Evolutionary conservation across 2,329 filamentous ascomycete species (phyloP), one percentile per base, ranked within the genome.

Genomic region (Aphanocladium album): DNA sequence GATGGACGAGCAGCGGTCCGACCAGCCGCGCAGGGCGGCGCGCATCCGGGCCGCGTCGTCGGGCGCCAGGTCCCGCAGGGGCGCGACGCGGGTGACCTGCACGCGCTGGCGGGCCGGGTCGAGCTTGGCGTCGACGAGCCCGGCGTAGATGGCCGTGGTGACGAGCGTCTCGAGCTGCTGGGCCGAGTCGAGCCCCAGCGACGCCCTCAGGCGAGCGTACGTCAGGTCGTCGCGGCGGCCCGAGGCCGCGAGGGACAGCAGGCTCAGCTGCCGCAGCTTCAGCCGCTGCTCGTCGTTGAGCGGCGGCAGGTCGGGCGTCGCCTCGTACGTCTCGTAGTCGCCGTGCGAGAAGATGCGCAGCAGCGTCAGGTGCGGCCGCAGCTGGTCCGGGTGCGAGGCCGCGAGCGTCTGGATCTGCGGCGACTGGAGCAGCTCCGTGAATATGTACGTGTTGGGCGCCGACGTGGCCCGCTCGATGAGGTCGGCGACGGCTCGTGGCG

Each of bases 301-400:
- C 8, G 80, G 64, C 2, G 93, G 95, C 2, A 97, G 86, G 64
- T 67, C 67, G 21, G 73, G 59, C 5, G 47, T 23, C 17, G 57
- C 63, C 23, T 66, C 70, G 79, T 96, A 97, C 67, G 88, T 84
- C 62, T 83, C 78, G 80, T 91, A 97, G 62, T 91, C 96, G 63
- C 93, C 95, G 81, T 95, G 91, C 62, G 92, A 90, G 76, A 99
- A 99, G 69, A 96, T 88, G 74, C 93, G 83, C 49, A 99, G 87
- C 16, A 96, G 82, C 1, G 79, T 84, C 55, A 95, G 80, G 74
- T 91, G 77, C 3, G 77, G 67, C 2, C 80, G 77, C 68, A 88
- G 84, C 53, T 96, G 89, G 39, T 81, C 71, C 9, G 73, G 73
- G 43, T 85, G 72, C 43, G 80, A 79, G 25, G 57, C 47, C 45